Conservation (phyloP, 116 monocot genomes). For the Iris pallida region DNA sequence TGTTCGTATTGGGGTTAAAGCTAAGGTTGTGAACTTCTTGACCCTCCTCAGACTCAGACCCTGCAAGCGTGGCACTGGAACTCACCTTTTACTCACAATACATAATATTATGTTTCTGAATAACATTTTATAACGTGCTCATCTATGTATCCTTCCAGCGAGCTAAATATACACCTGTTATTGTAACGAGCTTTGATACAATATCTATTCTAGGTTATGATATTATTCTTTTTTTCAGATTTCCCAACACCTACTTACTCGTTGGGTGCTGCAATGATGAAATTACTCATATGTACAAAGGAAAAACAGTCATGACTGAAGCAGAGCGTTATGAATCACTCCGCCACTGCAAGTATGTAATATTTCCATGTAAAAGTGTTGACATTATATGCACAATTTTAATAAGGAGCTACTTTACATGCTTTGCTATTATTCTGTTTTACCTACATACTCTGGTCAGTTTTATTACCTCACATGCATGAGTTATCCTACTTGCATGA, state of each 20-base stretch:
- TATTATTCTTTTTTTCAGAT: slow-evolving; percentile 21
- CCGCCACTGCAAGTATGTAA: slow-evolving; percentile 58
- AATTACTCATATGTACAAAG: slow-evolving; percentile 56
- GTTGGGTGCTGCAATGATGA: slow-evolving; percentile 81
- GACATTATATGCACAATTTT: too few species aligned
- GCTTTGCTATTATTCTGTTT: too few species aligned
- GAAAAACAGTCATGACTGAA: slow-evolving; percentile 73
- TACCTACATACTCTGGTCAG: too few species aligned
- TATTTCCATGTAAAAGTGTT: not conserved
- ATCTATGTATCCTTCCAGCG: not conserved
- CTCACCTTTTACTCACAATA: too few species aligned
- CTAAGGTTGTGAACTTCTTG: too few species aligned
- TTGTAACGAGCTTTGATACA: not conserved
- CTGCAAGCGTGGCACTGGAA: too few species aligned
- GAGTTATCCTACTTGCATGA: too few species aligned
- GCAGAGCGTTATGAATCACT: slow-evolving; percentile 69
- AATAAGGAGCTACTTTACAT: too few species aligned
- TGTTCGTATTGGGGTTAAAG: too few species aligned
- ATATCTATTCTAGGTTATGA: too few species aligned
- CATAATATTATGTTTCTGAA: not conserved
- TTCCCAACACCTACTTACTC: slow-evolving; percentile 58
- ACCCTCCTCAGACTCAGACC: too few species aligned
- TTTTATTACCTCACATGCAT: too few species aligned
- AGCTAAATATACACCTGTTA: not conserved
- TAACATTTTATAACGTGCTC: not conserved